Evolutionary conservation across 192 early-diverging fungal genomes (phyloP).

Genomic region (Backusella circina): DNA sequence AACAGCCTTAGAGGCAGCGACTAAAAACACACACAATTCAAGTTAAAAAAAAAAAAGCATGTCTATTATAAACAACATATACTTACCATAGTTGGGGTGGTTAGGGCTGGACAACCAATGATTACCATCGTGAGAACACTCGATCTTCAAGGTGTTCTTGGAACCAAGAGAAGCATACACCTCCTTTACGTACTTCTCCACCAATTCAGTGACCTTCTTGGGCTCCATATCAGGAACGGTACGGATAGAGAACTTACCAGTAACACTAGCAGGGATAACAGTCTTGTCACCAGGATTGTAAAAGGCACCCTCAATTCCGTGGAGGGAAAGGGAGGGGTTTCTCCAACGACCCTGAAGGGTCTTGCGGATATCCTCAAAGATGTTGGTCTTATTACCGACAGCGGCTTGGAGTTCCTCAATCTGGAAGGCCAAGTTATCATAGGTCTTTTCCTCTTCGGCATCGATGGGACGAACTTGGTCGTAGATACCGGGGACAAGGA

Average conservation of each 20-base stretch:
- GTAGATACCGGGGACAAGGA: conserved; percentile 88
- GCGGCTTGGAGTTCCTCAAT: conserved; percentile 77
- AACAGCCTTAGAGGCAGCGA: conserved; percentile 86
- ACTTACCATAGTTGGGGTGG: conserved; percentile 86
- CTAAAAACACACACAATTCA: conserved; percentile 31
- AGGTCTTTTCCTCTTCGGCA: conserved; percentile 73
- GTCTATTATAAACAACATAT: background rate
- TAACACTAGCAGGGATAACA: conserved; percentile 92
- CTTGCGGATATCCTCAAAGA: conserved; percentile 71
- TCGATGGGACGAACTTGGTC: conserved; percentile 88
- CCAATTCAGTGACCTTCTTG: conserved; percentile 69
- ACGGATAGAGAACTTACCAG: conserved; percentile 98
- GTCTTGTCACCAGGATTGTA: conserved; percentile 93
- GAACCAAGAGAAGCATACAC: conserved; percentile 88
- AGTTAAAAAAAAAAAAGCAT: background rate
- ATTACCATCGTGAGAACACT: conserved; percentile 81
- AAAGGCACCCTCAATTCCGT: conserved; percentile 98
- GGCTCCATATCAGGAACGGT: conserved; percentile 93
- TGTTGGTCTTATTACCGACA: conserved; percentile 70
- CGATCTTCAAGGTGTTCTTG: conserved; percentile 81
- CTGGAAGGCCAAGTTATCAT: conserved; percentile 80
- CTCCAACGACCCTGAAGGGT: conserved; percentile 93
- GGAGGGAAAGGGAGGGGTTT: conserved; percentile 91
- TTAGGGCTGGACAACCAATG: conserved; percentile 89
- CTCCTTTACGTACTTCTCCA: conserved; percentile 66